Percentiles rank a stretch among this genome's conserved stretches.
phyloP scores from a whole-genome alignment of 2,329 filamentous ascomycete species.

The Fusarium sulawesiense region DNA sequence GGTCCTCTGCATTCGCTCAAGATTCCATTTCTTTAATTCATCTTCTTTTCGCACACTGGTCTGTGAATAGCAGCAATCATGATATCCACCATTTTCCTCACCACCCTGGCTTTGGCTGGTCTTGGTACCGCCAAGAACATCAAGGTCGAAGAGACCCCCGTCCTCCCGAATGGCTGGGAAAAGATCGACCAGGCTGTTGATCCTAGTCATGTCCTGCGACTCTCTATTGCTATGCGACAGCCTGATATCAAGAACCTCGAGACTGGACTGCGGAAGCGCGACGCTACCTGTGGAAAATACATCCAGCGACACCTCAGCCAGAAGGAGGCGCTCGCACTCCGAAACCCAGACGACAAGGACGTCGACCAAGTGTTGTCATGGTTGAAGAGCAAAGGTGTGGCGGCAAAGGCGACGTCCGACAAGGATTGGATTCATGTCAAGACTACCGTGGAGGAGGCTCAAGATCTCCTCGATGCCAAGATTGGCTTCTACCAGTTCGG shows the following conservation, averaged over 20 bases:
- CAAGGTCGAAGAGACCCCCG: slow-evolving; percentile 44
- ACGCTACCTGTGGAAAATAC: slow-evolving; percentile 17
- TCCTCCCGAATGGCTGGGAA: slow-evolving; percentile 49
- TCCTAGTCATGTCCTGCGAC: slow-evolving; percentile 41
- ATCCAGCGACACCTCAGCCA: slow-evolving; percentile 49
- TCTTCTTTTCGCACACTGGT: neutral
- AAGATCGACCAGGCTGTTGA: slow-evolving; percentile 39
- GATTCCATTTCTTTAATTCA: neutral
- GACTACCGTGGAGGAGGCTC: slow-evolving; percentile 54
- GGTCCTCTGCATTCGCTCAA: neutral
- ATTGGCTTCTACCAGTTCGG: slow-evolving; percentile 57
- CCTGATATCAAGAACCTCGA: slow-evolving; percentile 46
- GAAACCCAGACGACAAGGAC: slow-evolving; percentile 50
- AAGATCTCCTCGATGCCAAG: slow-evolving; percentile 56
- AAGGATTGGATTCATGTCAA: slow-evolving; percentile 58
- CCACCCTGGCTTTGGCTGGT: slow-evolving; percentile 40
- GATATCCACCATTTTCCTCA: slow-evolving; percentile 23
- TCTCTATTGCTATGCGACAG: slow-evolving; percentile 51
- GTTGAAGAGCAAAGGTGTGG: slow-evolving; percentile 55
- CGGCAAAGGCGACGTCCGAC: slow-evolving; percentile 45
- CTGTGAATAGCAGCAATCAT: slow-evolving; percentile 20
- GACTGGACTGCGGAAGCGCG: slow-evolving; percentile 41
- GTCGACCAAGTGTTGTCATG: slow-evolving; percentile 55
- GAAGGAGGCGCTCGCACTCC: slow-evolving; percentile 52
- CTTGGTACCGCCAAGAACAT: slow-evolving; percentile 39